Conservation (phyloP, 225 moss, liverwort and hornwort species). For the Marchantia paleacea region DNA sequence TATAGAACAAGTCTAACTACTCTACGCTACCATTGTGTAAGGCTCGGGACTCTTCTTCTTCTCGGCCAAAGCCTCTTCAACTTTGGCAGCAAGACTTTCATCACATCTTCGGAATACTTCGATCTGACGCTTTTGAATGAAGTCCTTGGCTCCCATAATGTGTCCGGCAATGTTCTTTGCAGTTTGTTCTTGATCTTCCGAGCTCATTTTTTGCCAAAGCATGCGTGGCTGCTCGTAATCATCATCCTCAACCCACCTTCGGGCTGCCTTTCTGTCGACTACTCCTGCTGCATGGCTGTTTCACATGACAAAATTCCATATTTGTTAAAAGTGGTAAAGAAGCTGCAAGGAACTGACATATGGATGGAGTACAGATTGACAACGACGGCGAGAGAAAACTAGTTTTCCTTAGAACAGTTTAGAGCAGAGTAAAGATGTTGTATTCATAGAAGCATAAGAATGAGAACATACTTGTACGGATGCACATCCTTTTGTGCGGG, state of each 20-base stretch:
- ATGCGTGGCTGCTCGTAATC: conserved; percentile 65
- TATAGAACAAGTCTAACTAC: neutral
- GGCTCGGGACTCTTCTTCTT: conserved; percentile 63
- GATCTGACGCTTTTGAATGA: conserved; percentile 67
- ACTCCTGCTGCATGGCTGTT: conserved; percentile 69
- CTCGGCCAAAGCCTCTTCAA: conserved; percentile 50
- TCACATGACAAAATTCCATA: too few relatives aligned
- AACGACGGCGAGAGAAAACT: neutral
- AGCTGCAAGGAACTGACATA: neutral
- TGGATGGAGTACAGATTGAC: too few relatives aligned
- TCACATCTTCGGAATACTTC: conserved; percentile 58
- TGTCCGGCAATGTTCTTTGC: conserved; percentile 70
- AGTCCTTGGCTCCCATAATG: conserved; percentile 56
- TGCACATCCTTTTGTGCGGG: conserved; percentile 54
- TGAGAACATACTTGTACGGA: conserved; percentile 55
- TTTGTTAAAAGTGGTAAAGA: neutral
- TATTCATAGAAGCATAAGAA: neutral
- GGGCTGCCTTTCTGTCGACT: conserved; percentile 44
- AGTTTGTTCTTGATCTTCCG: conserved; percentile 68
- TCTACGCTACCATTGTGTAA: conserved; percentile 74
- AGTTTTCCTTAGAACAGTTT: too few relatives aligned
- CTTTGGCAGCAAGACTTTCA: conserved; percentile 40
- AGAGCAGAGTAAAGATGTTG: too few relatives aligned
- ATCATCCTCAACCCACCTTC: conserved; percentile 64
- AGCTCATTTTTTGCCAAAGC: conserved; percentile 58